phyloP scores from a whole-genome alignment of 2,329 filamentous ascomycete species.

The Clarireedia paspali region DNA sequence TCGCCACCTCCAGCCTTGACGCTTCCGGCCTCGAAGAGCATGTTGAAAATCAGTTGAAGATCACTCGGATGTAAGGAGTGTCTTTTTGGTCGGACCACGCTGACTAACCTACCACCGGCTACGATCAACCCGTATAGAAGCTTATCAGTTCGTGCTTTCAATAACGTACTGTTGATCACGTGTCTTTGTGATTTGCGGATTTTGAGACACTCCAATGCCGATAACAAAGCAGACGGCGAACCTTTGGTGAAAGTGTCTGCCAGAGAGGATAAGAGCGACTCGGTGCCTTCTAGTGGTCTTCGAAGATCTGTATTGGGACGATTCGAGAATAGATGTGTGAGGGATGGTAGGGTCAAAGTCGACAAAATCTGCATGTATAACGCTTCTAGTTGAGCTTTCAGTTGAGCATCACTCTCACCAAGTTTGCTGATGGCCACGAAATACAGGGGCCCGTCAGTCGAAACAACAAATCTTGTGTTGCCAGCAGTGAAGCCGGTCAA shows the following conservation, averaged over 20 bases:
- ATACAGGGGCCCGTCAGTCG: conserved; percentile 80
- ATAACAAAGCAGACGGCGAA: conserved; percentile 80
- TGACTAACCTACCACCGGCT: conserved; percentile 85
- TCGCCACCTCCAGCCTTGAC: conserved; percentile 90
- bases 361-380: conserved; percentile 98
- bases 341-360: conserved; percentile 79
- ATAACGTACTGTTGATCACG: conserved; percentile 76
- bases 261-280: conserved; percentile 80
- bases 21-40: conserved; percentile 93
- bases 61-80: conserved; percentile 95
- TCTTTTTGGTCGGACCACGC: conserved; percentile 86
- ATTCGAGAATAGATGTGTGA: conserved; percentile 80
- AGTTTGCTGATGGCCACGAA: conserved; percentile 89
- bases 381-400: conserved; percentile 81
- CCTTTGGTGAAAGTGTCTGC: conserved; percentile 92
- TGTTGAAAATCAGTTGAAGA: conserved; percentile 95
- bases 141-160: conserved; percentile 69
- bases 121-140: conserved; percentile 91
- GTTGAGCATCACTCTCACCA: conserved; percentile 83
- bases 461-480: conserved; percentile 74
- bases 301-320: conserved; percentile 91
- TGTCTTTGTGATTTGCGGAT: conserved; percentile 82
- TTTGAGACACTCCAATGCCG: conserved; percentile 87
- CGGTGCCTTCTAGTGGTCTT: conserved; percentile 83
- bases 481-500: conserved; percentile 84